Evolutionary conservation across 768 basidiomycete species (phyloP).

Genomic region (Epithele typhae): DNA sequence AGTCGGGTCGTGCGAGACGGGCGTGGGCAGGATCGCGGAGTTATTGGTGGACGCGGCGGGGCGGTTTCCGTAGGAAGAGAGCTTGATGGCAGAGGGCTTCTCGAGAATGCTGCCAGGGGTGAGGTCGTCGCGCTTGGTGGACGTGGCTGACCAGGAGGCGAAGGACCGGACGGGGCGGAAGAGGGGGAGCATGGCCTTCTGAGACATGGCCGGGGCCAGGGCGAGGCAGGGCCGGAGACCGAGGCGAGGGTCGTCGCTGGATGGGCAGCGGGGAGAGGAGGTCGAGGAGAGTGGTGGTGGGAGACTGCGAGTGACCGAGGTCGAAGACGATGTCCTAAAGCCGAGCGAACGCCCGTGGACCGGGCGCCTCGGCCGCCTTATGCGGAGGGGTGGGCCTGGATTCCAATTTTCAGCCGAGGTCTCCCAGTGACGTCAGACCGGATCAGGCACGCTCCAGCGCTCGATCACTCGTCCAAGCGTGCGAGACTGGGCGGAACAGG

Average conservation of each 20-base stretch:
- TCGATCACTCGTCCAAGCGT: too few relatives aligned
- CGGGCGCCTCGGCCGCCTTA: too few relatives aligned
- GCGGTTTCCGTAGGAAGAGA: too few relatives aligned
- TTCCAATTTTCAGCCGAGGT: too few relatives aligned
- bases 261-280: neutral
- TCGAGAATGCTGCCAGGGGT: slow-evolving; percentile 7
- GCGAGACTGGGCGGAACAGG: too few relatives aligned
- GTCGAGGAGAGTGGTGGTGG: neutral
- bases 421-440: neutral
- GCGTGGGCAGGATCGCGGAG: slow-evolving; percentile 7
- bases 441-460: neutral
- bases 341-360: neutral
- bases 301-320: too few relatives aligned
- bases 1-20: slow-evolving; percentile 11
- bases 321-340: too few relatives aligned
- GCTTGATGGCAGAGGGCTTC: slow-evolving; percentile 3
- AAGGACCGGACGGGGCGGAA: slow-evolving; percentile 13
- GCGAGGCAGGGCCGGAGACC: too few relatives aligned
- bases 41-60: neutral
- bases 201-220: too few relatives aligned
- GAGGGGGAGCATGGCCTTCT: neutral
- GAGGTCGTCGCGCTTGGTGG: slow-evolving; percentile 15
- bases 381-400: too few relatives aligned
- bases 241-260: too few relatives aligned
- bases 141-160: slow-evolving; percentile 7